A percentile compares a stretch with the other conserved stretches of the same genome.
phyloP scores from a whole-genome alignment of 805 yeast genomes.

The Spathaspora hagerdaliae region DNA sequence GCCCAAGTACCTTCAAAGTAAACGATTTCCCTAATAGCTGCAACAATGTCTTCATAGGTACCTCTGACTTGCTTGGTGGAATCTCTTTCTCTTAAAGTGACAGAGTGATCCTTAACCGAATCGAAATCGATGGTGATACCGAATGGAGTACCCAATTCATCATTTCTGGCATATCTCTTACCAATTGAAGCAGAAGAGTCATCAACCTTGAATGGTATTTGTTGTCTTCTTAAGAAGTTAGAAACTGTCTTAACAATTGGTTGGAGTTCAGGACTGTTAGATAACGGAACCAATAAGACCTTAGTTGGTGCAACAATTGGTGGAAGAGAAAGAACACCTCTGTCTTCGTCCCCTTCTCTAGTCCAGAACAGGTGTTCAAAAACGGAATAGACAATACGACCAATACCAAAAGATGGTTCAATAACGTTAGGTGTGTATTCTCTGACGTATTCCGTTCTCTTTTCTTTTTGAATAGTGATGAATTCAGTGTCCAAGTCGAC shows the following conservation, averaged over 20 bases:
- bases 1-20: constrained; percentile 77
- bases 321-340: constrained; percentile 82
- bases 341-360: constrained; percentile 86
- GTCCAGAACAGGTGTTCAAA: constrained; percentile 96
- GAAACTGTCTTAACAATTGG: constrained; percentile 73
- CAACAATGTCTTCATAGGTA: constrained; percentile 60
- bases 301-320: constrained; percentile 97
- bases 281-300: constrained; percentile 91
- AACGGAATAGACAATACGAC: constrained; percentile 89
- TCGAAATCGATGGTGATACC: constrained; percentile 97
- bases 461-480: constrained; percentile 71
- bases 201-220: constrained; percentile 92
- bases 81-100: constrained; percentile 96
- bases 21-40: constrained; percentile 72
- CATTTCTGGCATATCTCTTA: constrained; percentile 96
- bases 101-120: constrained; percentile 78
- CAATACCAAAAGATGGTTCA: constrained; percentile 99
- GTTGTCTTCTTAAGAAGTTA: constrained; percentile 65
- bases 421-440: constrained; percentile 96
- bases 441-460: constrained; percentile 83
- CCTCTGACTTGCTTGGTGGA: constrained; percentile 97
- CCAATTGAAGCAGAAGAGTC: constrained; percentile 98
- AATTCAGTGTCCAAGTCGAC: constrained; percentile 73
- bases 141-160: constrained; percentile 97
- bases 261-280: constrained; percentile 73